Conservation (phyloP, 495 filamentous ascomycete genomes). For the Xylaria venustula region DNA sequence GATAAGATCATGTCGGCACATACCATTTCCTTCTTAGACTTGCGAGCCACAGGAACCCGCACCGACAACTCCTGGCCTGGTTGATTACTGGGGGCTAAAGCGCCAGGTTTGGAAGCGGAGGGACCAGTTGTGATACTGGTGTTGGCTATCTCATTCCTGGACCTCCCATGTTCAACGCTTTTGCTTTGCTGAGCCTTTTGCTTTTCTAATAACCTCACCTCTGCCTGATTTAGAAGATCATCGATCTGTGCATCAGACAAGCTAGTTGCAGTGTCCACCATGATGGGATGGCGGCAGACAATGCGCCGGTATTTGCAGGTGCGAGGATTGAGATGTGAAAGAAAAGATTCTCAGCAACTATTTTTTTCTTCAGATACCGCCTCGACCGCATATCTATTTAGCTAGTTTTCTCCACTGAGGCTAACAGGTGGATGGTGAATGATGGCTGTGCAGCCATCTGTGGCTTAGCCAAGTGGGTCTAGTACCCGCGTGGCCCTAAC, state of each 20-base stretch:
- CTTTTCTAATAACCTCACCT: slow-evolving; percentile 26
- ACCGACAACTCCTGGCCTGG: slow-evolving; percentile 37
- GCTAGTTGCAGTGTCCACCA: slow-evolving; percentile 21
- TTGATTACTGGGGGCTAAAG: slow-evolving; percentile 4
- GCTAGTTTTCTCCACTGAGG: slow-evolving; percentile 1
- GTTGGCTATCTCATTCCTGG: neutral
- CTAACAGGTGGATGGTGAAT: neutral
- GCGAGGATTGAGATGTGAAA: neutral
- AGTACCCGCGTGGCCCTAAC: no score
- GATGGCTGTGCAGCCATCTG: neutral
- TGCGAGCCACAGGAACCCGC: slow-evolving; percentile 36
- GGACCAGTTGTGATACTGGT: slow-evolving; percentile 14
- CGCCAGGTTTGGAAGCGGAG: slow-evolving; percentile 8
- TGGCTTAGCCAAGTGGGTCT: neutral
- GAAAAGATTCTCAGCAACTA: slow-evolving; percentile 11
- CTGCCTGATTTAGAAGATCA: slow-evolving; percentile 27
- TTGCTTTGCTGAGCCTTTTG: slow-evolving; percentile 22
- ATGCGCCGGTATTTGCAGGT: slow-evolving; percentile 48
- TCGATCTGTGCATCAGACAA: slow-evolving; percentile 31
- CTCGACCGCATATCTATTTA: no score
- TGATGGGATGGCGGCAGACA: slow-evolving; percentile 61
- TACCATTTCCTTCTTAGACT: slow-evolving; percentile 43
- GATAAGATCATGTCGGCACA: slow-evolving; percentile 6
- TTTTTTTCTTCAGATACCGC: slow-evolving; percentile 10
- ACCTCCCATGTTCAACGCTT: neutral